Conservation (phyloP, 2,329 filamentous ascomycete species). For the Colletotrichum tanaceti region DNA sequence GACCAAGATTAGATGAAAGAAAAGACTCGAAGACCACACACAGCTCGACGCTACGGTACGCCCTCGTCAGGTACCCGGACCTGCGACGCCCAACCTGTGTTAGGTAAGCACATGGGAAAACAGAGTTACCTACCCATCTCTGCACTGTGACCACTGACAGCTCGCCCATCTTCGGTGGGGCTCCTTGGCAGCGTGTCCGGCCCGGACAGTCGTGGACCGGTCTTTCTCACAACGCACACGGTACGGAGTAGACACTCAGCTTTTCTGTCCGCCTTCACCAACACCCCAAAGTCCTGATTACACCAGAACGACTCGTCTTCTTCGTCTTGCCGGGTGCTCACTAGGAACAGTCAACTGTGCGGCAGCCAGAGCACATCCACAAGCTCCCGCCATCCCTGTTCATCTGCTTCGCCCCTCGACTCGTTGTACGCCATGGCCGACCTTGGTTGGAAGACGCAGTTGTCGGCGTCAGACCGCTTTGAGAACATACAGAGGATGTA, state of each 20-base stretch:
- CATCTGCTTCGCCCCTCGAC: too few species aligned
- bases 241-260: background rate
- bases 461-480: constrained; percentile 71
- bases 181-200: constrained; percentile 11
- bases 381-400: constrained; percentile 1
- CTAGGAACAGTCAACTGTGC: constrained; percentile 7
- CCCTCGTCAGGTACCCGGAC: constrained; percentile 36
- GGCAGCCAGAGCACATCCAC: background rate
- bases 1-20: constrained; percentile 14
- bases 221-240: constrained; percentile 22
- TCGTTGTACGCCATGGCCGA: constrained; percentile 22
- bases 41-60: constrained; percentile 15
- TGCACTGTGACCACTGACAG: constrained; percentile 14
- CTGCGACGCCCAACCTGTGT: constrained; percentile 13
- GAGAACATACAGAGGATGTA: constrained; percentile 72
- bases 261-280: constrained; percentile 5
- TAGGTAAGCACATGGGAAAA: constrained; percentile 11
- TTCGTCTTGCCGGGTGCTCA: constrained; percentile 19
- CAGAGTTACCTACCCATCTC: too few species aligned
- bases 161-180: background rate
- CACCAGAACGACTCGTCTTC: background rate
- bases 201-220: constrained; percentile 19
- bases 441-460: constrained; percentile 59
- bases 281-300: constrained; percentile 10
- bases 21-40: constrained; percentile 13